Base-by-base conservation (phyloP, 768 basidiomycete genomes). In the Agaricus sinodeliciosus region DNA sequence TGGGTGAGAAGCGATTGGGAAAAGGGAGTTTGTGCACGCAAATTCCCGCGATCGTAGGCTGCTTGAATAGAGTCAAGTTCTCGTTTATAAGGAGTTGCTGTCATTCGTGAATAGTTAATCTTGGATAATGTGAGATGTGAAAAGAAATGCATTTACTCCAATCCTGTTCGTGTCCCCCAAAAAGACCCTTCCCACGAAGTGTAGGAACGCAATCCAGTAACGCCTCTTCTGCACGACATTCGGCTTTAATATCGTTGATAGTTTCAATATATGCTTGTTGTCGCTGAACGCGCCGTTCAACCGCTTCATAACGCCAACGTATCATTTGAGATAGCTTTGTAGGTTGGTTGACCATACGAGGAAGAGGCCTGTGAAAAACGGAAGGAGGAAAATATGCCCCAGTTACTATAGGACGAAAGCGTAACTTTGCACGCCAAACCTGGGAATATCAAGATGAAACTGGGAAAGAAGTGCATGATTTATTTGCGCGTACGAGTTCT, bases 261-360 rank as follows among this genome's bases (percentile, higher is more conserved):
- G 55, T 53, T 27, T 67, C 73, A 3, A 58, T 51, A 2, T 80
- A 54, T 12, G 63, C 57, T 3, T 58, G 63, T 8, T 66, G 63
- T 46, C 64, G 65, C 26, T 60, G 67, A n/a, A 74, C 57, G 4
- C 88, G 76, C 34, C 69, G 65, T 5, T 72, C 63, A n/a, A 72
- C 60, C 2, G 69, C 67, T 18, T 55, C 50, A 34, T 66, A 65
- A 2, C 80, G 71, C 25, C 70, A 69, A 8, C 69, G 63, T 31
- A 94, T 88, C 72, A 93, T 90, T 64, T 79, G 76, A 1, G 79
- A 74, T 42, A 93, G 78, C n/a, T 76, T 72, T 4, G 68, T 59
- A 0, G 94, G 94, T 57, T 95, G 91, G 0, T 89, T 90, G 37
- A 77, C 81, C 59, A 96, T 70, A 0, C 89, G 81, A 0, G 91